Evolutionary conservation across 208 protist species (phyloP), one percentile per base, ranked within the genome.

Genomic region (Acanthamoeba lenticulata): DNA sequence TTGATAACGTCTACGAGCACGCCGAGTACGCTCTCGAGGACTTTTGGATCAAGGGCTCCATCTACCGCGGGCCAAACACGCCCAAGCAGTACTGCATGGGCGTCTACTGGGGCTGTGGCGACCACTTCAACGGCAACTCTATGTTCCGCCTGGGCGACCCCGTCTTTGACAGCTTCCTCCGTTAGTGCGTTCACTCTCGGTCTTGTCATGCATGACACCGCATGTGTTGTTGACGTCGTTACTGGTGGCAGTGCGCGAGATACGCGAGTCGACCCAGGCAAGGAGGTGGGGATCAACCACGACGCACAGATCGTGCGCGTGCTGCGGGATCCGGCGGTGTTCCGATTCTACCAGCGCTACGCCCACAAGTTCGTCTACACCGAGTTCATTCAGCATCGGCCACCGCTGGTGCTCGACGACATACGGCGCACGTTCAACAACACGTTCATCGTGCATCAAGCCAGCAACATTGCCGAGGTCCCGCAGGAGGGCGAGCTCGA

Each of bases 281-380:
- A 92, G 60, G 34, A 47, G 1, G 34, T 92, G 1, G 88, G 88
- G n/a, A 79, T 79, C 88, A 92, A 92, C n/a, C 69, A 94, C 55
- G 90, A 94, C 69, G 72, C 90, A 4, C 69, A 94, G 36, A 60
- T 94, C 24, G 55, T 94, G 62, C 44, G 69, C 3, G 44, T 94
- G 6, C 90, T 94, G 17, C 65, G 90, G 2, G 90, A 94, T 17
- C 44, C 44, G 44, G 90, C n/a, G 11, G 36, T 67, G 24, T 94
- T 62, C 67, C 62, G 49, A 36, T 94, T 94, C 55, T 94, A 42
- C 49, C 90, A 94, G 52, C 90, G 90, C 44, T 94, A 94, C 49
- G 90, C 65, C 40, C 90, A 79, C 36, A 94, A 94, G 44, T 94
- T 94, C 29, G 90, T 94, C 45, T 94, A 94, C 90, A 94, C 90